Evolutionary conservation across 108 stramenopile species (phyloP), one percentile per base, ranked within the genome.

Genomic region (Aurantiochytrium sp.): DNA sequence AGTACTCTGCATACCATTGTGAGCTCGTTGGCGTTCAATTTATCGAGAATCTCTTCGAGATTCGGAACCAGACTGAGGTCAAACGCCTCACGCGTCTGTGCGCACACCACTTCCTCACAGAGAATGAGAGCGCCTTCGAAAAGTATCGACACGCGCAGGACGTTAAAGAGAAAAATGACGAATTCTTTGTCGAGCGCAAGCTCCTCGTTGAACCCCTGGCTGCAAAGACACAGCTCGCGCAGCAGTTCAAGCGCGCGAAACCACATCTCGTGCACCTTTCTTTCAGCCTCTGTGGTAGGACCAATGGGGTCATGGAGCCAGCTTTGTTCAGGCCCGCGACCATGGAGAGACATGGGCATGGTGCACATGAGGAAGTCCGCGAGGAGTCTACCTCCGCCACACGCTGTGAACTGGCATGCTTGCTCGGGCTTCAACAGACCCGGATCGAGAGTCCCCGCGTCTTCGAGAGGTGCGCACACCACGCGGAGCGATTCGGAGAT

Each of bases 301-400:
- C 16, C 19, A 16, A 6, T 23, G 76, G 25, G 6, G 8, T 83
- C 51, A 21, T 83, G 23, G 19, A 47, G 4, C 49, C 76, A 53
- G 76, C 12, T 2, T 16, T 6, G 12, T 8, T 53, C 49, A 43
- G 12, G 1, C 43, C 76, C 76, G 16, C 6, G 23, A 45, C 76
- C 76, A 16, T 23, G 19, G 10, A 53, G 23, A 18, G n/a, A 10
- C 28, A 10, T 83, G 19, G 76, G 76, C 14, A 83, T 83, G 23
- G 76, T 83, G 23, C 76, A 83, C 51, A 83, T n/a, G 49, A 83
- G 51, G 51, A 83, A 83, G 5, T 83, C 76, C n/a, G 76, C 76
- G 8, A 83, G 23, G 76, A 83, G 18, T 6, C 5, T 53, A 35
- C 76, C 76, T 6, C 76, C 76, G 6, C 76, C 76, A 23, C 45